phyloP scores from a whole-genome alignment of 2,329 filamentous ascomycete genomes.

The Fusarium circinatum region DNA sequence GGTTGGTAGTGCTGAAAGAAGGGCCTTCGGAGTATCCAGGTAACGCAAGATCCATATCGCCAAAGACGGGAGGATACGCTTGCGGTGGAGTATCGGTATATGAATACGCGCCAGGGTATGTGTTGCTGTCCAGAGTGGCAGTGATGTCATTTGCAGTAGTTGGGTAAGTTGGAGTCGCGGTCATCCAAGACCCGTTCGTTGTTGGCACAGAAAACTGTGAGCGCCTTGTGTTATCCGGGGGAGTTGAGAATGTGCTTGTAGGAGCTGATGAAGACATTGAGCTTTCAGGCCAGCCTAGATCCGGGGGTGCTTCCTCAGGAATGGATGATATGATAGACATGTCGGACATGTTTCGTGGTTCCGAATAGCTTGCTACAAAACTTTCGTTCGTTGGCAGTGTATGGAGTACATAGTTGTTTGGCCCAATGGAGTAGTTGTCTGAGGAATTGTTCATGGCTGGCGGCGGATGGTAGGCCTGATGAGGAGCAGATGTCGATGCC shows the following conservation, averaged over 20 bases:
- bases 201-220: conserved; percentile 42
- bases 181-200: conserved; percentile 48
- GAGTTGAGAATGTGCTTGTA: conserved; percentile 59
- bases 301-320: conserved; percentile 32
- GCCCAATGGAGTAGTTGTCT: conserved; percentile 35
- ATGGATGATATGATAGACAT: conserved; percentile 41
- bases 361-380: conserved; percentile 32
- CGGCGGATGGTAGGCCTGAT: conserved; percentile 20
- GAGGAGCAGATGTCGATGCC: conserved; percentile 7
- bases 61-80: conserved; percentile 50
- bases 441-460: conserved; percentile 27
- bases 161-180: conserved; percentile 44
- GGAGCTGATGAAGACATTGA: conserved; percentile 59
- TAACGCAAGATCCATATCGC: conserved; percentile 47
- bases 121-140: conserved; percentile 33
- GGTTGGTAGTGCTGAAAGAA: conserved; percentile 50
- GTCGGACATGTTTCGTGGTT: conserved; percentile 39
- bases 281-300: conserved; percentile 48
- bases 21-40: conserved; percentile 51
- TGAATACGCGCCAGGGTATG: conserved; percentile 43
- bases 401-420: conserved; percentile 38
- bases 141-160: conserved; percentile 26
- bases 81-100: conserved; percentile 46
- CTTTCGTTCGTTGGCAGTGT: conserved; percentile 26
- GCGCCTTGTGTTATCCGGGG: conserved; percentile 52